phyloP scores from a whole-genome alignment of 345 rosid species.

The Syzygium jambos region DNA sequence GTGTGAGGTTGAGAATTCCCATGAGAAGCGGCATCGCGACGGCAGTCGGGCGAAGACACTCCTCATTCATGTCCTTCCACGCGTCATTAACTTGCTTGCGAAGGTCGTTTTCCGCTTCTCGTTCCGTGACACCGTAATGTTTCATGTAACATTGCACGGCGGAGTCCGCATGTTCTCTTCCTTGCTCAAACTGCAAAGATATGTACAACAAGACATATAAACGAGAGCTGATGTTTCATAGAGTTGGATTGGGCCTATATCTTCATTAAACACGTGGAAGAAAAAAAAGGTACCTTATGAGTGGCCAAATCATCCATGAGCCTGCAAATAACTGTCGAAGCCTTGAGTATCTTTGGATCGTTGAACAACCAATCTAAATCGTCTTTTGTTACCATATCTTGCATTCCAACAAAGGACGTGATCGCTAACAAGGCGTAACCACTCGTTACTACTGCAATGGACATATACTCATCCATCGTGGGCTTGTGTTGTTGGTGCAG shows the following conservation, averaged over 20 bases:
- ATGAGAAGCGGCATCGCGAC: slow-evolving; percentile 10
- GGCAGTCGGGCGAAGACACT: slow-evolving; percentile 1
- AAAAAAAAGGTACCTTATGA: not conserved
- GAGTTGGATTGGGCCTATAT: not conserved
- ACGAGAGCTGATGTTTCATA: not conserved
- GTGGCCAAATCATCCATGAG: slow-evolving; percentile 16
- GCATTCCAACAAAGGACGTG: slow-evolving; percentile 3
- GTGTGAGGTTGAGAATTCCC: slow-evolving; percentile 11
- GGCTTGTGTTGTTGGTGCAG: not conserved
- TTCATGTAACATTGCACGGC: slow-evolving; percentile 29
- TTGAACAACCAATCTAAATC: not conserved
- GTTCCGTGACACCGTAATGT: not conserved
- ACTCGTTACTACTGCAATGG: not conserved
- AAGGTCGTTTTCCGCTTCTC: slow-evolving; percentile 6
- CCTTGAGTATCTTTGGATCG: not conserved
- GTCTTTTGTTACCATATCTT: slow-evolving; percentile 3
- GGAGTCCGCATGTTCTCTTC: slow-evolving; percentile 8
- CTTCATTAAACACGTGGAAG: not conserved
- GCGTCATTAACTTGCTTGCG: slow-evolving; percentile 3
- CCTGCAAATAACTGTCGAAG: not conserved
- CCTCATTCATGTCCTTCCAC: slow-evolving; percentile 33
- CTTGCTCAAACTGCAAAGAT: not conserved
- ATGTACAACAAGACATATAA: not conserved
- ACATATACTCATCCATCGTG: not conserved
- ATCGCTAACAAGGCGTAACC: not conserved